Percentiles rank a stretch among this genome's conserved stretches.
Evolutionary conservation across 768 basidiomycete genomes (phyloP).

Genomic region (Tubosaeta brunneosetosa): DNA sequence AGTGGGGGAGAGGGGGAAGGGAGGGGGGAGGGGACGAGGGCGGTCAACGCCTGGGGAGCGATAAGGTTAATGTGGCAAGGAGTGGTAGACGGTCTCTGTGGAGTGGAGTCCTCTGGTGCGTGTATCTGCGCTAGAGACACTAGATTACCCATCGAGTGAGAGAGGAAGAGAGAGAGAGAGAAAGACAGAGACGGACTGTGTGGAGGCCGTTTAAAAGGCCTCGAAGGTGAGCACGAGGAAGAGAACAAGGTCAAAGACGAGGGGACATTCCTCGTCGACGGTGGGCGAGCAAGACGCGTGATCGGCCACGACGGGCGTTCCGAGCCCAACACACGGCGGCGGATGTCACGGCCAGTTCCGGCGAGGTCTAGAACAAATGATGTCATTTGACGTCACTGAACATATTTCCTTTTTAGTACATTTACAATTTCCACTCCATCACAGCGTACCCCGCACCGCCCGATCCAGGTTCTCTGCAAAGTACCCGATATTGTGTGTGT

Average conservation of each 20-base stretch:
- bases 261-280: neutral
- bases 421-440: conserved; percentile 8
- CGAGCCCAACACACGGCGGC: conserved; percentile 7
- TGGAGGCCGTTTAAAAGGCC: conserved; percentile 12
- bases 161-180: neutral
- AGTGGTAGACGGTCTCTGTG: conserved; percentile 16
- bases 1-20: conserved; percentile 28
- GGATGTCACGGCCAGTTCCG: conserved; percentile 25
- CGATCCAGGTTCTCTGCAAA: conserved; percentile 69
- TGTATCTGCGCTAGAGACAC: conserved; percentile 26
- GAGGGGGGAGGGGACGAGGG: conserved; percentile 27
- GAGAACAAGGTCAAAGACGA: too few species aligned
- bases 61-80: conserved; percentile 34
- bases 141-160: conserved; percentile 28
- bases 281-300: conserved; percentile 17
- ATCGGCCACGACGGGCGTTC: conserved; percentile 17
- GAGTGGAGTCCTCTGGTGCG: conserved; percentile 20
- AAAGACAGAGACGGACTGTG: conserved; percentile 21
- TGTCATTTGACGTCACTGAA: conserved; percentile 33
- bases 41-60: conserved; percentile 31
- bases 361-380: conserved; percentile 28
- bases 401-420: neutral
- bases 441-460: conserved; percentile 51
- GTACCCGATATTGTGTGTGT: conserved; percentile 70
- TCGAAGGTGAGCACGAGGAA: too few species aligned